Evolutionary conservation across 306 rosid genomes (phyloP).

Genomic region (Gynostemma pentaphyllum): DNA sequence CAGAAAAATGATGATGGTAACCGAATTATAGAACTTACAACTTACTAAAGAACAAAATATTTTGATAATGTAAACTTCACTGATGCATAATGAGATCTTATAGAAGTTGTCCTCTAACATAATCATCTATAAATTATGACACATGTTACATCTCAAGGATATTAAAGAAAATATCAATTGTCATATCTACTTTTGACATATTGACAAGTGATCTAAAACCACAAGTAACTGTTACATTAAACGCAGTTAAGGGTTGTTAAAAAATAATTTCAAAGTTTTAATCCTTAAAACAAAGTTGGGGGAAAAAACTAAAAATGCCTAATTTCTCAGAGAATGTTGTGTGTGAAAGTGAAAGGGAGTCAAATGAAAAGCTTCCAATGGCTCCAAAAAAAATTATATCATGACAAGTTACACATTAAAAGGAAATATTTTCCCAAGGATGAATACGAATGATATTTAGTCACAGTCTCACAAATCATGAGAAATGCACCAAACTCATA

Average conservation of each 20-base stretch:
- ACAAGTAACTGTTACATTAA: neutral
- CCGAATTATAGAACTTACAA: neutral
- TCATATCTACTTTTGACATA: too few species aligned
- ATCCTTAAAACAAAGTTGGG: too few species aligned
- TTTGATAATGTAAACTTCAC: neutral
- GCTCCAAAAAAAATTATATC: too few species aligned
- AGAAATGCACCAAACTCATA: conserved; percentile 37
- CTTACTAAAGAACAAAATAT: neutral
- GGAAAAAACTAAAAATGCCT: too few species aligned
- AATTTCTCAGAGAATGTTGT: too few species aligned
- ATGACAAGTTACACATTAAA: too few species aligned
- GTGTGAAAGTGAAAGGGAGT: too few species aligned
- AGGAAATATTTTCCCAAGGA: neutral
- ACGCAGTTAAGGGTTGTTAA: neutral
- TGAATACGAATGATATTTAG: neutral
- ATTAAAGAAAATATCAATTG: neutral
- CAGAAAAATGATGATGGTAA: neutral
- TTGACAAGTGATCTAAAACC: neutral
- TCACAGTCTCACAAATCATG: conserved; percentile 1
- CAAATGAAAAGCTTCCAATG: neutral
- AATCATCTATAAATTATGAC: neutral
- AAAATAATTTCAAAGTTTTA: neutral
- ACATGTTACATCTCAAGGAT: neutral
- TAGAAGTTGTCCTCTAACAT: neutral
- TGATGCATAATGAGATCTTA: neutral